Conservation (phyloP, 805 yeast genomes). For the Spathaspora girioi region DNA sequence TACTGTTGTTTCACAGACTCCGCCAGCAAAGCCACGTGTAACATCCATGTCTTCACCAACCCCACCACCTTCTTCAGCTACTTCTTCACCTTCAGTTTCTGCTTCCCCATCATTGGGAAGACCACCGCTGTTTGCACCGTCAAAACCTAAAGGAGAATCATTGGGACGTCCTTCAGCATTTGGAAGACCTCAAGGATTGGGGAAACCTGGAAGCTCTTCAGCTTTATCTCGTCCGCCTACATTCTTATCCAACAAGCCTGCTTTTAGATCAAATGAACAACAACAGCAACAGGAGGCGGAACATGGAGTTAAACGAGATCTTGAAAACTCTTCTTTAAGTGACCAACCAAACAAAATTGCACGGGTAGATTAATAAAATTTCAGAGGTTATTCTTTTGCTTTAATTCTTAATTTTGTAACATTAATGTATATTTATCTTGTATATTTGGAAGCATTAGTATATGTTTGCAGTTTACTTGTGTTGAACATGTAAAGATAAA, state of each 20-base stretch:
- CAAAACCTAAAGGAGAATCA: conserved; percentile 19
- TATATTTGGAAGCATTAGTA: not conserved
- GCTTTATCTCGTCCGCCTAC: conserved; percentile 34
- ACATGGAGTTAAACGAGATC: conserved; percentile 8
- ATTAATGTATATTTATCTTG: not conserved
- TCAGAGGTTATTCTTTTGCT: too few relatives aligned
- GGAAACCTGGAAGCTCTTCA: conserved; percentile 23
- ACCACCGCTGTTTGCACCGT: conserved; percentile 23
- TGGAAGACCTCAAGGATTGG: conserved; percentile 22
- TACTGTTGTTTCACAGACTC: not conserved
- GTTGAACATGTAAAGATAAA: not conserved
- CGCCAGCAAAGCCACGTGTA: not conserved
- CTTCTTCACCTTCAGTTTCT: conserved; percentile 4
- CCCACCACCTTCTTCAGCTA: conserved; percentile 2
- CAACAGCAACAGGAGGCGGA: not conserved
- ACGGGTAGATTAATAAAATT: conserved; percentile 3
- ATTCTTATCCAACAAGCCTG: conserved; percentile 33
- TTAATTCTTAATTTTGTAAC: conserved; percentile 1
- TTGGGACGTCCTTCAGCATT: conserved; percentile 23
- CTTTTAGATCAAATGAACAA: conserved; percentile 3
- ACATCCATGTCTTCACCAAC: conserved; percentile 2
- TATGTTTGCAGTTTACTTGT: not conserved
- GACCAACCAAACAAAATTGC: conserved; percentile 6
- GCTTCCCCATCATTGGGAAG: conserved; percentile 10
- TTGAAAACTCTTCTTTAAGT: conserved; percentile 5